Percentiles rank a stretch among this genome's conserved stretches.
These are phyloP conservation scores for Yamadazyma trypodendri DNA, from an alignment of 1,139 yeast species.

Conservation along the genomic window DNA sequence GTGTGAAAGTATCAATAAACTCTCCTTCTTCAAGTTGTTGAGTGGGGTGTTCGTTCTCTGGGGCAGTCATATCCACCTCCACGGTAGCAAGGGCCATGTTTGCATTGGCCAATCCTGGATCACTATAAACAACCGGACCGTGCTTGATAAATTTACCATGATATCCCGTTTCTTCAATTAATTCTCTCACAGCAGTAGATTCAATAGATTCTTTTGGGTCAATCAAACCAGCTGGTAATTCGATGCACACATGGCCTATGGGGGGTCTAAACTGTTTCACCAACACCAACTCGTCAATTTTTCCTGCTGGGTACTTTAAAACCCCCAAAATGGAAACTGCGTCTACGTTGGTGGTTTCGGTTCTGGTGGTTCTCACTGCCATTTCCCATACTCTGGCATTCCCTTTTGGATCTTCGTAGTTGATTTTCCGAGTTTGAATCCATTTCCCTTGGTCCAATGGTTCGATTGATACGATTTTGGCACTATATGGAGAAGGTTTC, in stretches of 20 bases:
- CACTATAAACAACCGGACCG: conserved; percentile 58
- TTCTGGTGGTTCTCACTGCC: conserved; percentile 81
- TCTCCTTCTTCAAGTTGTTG: conserved; percentile 85
- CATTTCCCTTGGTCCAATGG: conserved; percentile 37
- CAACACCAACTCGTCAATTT: conserved; percentile 57
- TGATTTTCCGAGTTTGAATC: conserved; percentile 55
- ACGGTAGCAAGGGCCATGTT: conserved; percentile 79
- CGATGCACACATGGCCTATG: conserved; percentile 80
- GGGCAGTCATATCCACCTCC: conserved; percentile 66
- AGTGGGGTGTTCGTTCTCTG: conserved; percentile 64
- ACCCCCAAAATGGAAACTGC: conserved; percentile 88
- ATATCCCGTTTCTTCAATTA: conserved; percentile 91
- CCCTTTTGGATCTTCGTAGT: conserved; percentile 72
- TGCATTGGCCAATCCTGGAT: conserved; percentile 94
- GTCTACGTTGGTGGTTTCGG: conserved; percentile 64
- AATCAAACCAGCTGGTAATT: conserved; percentile 91
- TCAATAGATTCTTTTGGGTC: conserved; percentile 81
- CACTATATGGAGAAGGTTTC: conserved; percentile 14
- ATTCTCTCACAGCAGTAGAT: conserved; percentile 80
- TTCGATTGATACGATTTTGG: conserved; percentile 33
- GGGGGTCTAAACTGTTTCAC: conserved; percentile 95
- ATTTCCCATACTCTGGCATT: conserved; percentile 78
- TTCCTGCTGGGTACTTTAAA: conserved; percentile 42
- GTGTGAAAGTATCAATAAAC: conserved; percentile 76
- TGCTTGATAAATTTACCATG: conserved; percentile 56